These are phyloP conservation scores for Nannochloris sp. DNA, from an alignment of 139 green algal species.

Conservation along the genomic window DNA sequence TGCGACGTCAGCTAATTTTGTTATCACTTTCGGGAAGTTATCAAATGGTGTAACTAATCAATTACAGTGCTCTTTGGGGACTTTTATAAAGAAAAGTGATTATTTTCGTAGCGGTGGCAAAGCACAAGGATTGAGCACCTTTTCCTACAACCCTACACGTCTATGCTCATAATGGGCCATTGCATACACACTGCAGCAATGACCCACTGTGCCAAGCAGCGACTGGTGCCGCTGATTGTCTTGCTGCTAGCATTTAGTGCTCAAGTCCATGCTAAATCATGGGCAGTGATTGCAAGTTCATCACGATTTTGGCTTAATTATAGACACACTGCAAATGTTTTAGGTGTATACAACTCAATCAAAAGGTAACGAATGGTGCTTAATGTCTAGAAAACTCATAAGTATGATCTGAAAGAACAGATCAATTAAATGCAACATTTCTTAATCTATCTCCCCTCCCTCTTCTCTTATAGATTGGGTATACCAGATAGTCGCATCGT, in stretches of 20 bases:
- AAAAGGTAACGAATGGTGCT: slow-evolving; percentile 30
- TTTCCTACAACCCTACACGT: too few relatives aligned
- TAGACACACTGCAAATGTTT: slow-evolving; percentile 69
- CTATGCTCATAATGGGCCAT: too few relatives aligned
- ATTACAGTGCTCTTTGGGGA: background rate
- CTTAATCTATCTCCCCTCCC: background rate
- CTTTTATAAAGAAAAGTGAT: background rate
- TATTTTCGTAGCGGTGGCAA: background rate
- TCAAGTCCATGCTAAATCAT: slow-evolving; percentile 38
- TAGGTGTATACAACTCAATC: slow-evolving; percentile 70
- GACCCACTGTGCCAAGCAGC: too few relatives aligned
- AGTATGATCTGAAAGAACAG: too few relatives aligned
- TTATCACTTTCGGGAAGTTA: too few relatives aligned
- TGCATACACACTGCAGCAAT: too few relatives aligned
- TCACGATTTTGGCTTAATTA: slow-evolving; percentile 84
- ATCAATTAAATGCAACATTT: background rate
- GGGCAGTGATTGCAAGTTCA: slow-evolving; percentile 72
- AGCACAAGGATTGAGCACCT: too few relatives aligned
- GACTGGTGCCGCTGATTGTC: too few relatives aligned
- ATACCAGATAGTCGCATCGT: slow-evolving; percentile 92
- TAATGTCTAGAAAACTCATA: too few relatives aligned
- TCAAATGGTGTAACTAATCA: too few relatives aligned
- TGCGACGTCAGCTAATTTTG: too few relatives aligned
- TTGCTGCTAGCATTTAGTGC: background rate
- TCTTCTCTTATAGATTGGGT: slow-evolving; percentile 49